Evolutionary conservation across 163 green algal species (phyloP).

Genomic region (Volvox carteri): DNA sequence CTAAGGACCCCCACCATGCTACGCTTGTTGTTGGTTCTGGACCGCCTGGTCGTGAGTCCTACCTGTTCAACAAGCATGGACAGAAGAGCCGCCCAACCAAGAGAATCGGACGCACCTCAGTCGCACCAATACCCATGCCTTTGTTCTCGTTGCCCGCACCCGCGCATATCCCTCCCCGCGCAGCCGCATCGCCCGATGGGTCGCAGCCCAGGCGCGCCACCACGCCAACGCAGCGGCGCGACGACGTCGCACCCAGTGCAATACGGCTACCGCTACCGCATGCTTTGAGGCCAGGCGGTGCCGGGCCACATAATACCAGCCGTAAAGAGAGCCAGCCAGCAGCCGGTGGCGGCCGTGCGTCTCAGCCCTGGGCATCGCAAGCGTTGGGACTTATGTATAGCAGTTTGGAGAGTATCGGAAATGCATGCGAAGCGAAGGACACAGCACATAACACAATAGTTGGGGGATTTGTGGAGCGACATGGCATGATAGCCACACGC

Average conservation of each 20-base stretch:
- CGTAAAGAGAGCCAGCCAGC: slow-evolving; percentile 21
- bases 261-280: not conserved
- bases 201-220: slow-evolving; percentile 23
- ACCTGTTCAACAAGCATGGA: too few relatives aligned
- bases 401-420: too few relatives aligned
- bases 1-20: too few relatives aligned
- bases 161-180: slow-evolving; percentile 11
- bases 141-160: slow-evolving; percentile 11
- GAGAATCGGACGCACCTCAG: slow-evolving; percentile 15
- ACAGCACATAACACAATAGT: too few relatives aligned
- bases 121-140: slow-evolving; percentile 2
- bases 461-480: too few relatives aligned
- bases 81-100: not conserved
- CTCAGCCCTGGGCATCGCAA: slow-evolving; percentile 6
- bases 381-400: too few relatives aligned
- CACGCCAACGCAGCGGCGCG: not conserved
- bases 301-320: slow-evolving; percentile 40
- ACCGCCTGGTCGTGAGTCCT: too few relatives aligned
- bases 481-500: too few relatives aligned
- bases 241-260: slow-evolving; percentile 18
- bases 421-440: too few relatives aligned
- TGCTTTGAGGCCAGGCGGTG: not conserved
- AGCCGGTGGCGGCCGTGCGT: not conserved
- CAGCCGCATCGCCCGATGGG: not conserved
- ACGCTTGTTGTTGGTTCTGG: too few relatives aligned